Evolutionary conservation across 208 protist species (phyloP), one percentile per base, ranked within the genome.

Genomic region (Trypanosoma brucei): DNA sequence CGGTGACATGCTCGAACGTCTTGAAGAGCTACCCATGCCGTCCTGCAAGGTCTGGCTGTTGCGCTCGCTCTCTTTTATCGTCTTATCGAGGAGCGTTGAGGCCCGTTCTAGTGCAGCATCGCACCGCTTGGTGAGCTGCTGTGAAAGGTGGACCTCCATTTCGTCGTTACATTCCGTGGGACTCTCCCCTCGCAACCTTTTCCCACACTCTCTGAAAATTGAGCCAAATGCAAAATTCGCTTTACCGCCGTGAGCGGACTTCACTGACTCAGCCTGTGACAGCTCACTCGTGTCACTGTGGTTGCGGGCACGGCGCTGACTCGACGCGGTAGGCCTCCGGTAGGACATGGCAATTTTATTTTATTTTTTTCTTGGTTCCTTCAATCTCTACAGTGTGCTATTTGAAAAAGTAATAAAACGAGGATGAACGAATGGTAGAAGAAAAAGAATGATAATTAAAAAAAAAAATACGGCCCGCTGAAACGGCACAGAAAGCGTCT

Each of bases 51-150:
- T 72, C 31, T 56, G 48, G 33, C 59, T 62, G n/a, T 72, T 58
- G 0, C 53, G 55, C 51, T 60, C 39, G 66, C 80, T 70, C 60
- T 84, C 74, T 37, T 71, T 64, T 5, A 53, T 62, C 14, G 78
- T 65, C 4, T 70, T 58, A 42, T 81, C 70, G 5, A 91, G 76
- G 49, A 91, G 62, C 36, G 66, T 60, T 42, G 85, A 60, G 0
- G 79, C 84, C 14, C 81, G 81, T 53, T 75, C 58, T 6, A 84
- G 60, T 39, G 81, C 79, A 11, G 59, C 66, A 64, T 85, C 79
- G 33, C 84, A 91, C 39, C 73, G 54, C 48, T 62, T 64, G 30
- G 57, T 78, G 57, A 66, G 69, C 55, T 70, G 62, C 35, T 61
- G 73, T 6, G 73, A 73, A 34, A 68, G 67, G 36, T 52, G 62